Percentiles rank a stretch among this genome's conserved stretches.
phyloP scores from a whole-genome alignment of 2,329 filamentous ascomycete genomes.

The Dichotomopilus funicola region DNA sequence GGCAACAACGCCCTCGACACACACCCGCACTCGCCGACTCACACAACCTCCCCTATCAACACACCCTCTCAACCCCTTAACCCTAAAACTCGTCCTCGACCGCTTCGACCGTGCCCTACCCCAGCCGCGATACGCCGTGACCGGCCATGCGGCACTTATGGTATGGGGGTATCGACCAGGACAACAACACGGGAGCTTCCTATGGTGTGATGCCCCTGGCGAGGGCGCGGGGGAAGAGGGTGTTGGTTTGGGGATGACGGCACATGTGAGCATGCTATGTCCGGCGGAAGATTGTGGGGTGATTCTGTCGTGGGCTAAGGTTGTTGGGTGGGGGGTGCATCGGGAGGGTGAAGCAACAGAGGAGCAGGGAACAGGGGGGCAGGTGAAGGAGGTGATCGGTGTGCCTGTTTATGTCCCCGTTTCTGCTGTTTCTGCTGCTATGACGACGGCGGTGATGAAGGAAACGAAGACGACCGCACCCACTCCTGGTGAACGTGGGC shows the following conservation, averaged over 20 bases:
- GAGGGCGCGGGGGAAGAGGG: neutral
- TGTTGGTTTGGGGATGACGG: constrained; percentile 14
- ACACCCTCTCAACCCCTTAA: constrained; percentile 24
- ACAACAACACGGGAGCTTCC: neutral
- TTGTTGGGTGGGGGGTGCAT: constrained; percentile 27
- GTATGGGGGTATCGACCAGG: constrained; percentile 36
- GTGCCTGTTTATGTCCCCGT: constrained; percentile 30
- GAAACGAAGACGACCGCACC: too few species aligned
- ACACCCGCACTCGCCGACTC: neutral
- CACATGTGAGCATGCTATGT: constrained; percentile 37
- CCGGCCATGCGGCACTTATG: constrained; percentile 39
- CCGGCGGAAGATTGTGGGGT: constrained; percentile 31
- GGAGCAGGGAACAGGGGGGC: neutral
- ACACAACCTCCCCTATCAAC: constrained; percentile 16
- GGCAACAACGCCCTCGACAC: neutral
- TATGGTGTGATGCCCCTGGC: neutral
- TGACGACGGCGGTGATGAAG: too few species aligned
- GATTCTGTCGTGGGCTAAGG: constrained; percentile 36
- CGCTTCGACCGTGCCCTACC: constrained; percentile 34
- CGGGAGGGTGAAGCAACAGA: constrained; percentile 20
- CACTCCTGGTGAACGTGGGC: too few species aligned
- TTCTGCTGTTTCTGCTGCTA: neutral
- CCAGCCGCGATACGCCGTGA: constrained; percentile 42
- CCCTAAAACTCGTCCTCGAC: constrained; percentile 34
- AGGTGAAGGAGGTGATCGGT: constrained; percentile 33